Conservation (phyloP, 495 filamentous ascomycete species). For the Polyplosphaeria fusca region DNA sequence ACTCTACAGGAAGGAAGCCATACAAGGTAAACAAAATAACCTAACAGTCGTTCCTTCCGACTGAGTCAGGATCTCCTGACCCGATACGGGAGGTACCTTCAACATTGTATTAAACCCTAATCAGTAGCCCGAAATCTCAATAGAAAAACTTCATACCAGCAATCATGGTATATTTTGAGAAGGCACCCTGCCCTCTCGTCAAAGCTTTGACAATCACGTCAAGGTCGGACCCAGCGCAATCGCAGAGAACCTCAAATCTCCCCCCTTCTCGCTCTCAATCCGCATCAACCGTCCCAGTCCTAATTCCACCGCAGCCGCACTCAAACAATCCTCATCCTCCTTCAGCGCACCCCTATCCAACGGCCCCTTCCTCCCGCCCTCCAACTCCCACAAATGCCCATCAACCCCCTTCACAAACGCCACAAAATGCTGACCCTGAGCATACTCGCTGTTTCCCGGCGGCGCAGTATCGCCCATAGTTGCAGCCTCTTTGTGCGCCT, state of each 20-base stretch:
- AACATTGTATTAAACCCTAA: too few species aligned
- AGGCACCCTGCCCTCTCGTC: too few species aligned
- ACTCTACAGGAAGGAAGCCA: too few species aligned
- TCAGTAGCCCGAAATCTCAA: too few species aligned
- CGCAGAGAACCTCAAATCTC: slow-evolving; percentile 23
- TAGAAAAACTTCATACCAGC: too few species aligned
- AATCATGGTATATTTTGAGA: too few species aligned
- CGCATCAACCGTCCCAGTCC: slow-evolving; percentile 23
- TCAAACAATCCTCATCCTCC: slow-evolving; percentile 29
- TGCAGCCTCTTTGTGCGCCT: slow-evolving; percentile 69
- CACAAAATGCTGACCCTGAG: slow-evolving; percentile 27
- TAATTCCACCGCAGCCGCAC: slow-evolving; percentile 8
- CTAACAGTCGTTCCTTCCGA: too few species aligned
- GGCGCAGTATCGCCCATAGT: slow-evolving; percentile 54
- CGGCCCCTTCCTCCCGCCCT: slow-evolving; percentile 35
- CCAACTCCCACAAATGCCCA: slow-evolving; percentile 33
- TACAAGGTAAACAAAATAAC: too few species aligned
- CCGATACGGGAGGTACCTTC: too few species aligned
- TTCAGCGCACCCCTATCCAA: slow-evolving; percentile 29
- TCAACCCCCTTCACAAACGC: slow-evolving; percentile 30
- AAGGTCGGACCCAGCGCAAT: slow-evolving; percentile 16
- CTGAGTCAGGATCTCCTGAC: too few species aligned
- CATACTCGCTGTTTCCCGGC: not conserved
- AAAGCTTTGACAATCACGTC: too few species aligned
- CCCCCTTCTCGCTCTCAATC: slow-evolving; percentile 24